Percentiles rank a stretch among this genome's conserved stretches.
phyloP scores from a whole-genome alignment of 352 stramenopile species.

The Pythium rishiriense region DNA sequence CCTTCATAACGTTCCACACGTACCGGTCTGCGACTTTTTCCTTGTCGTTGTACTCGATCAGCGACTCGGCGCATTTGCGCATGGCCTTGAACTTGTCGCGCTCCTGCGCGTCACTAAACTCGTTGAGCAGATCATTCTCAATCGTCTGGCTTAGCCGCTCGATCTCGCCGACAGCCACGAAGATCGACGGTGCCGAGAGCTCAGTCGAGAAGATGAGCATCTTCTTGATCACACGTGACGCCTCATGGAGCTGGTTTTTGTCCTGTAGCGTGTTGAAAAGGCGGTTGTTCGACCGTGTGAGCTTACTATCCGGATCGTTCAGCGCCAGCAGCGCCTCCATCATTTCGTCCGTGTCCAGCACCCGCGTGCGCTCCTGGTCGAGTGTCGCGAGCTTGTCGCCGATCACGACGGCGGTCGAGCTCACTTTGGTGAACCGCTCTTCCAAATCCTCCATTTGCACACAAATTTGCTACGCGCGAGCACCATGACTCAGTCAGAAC shows the following conservation, averaged over 20 bases:
- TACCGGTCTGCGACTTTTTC: constrained; percentile 82
- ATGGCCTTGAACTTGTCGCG: constrained; percentile 48
- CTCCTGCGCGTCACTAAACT: constrained; percentile 77
- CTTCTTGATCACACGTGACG: constrained; percentile 68
- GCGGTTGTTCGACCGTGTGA: constrained; percentile 56
- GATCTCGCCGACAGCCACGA: constrained; percentile 64
- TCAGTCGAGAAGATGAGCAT: constrained; percentile 72
- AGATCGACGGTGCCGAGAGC: constrained; percentile 57
- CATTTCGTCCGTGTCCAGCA: constrained; percentile 76
- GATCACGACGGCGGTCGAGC: constrained; percentile 74
- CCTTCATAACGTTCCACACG: constrained; percentile 85
- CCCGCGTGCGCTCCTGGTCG: constrained; percentile 61
- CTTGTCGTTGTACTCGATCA: constrained; percentile 83
- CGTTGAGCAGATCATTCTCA: constrained; percentile 69
- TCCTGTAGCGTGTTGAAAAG: constrained; percentile 71
- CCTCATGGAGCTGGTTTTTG: constrained; percentile 69
- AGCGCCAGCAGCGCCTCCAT: constrained; percentile 74
- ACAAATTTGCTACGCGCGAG: constrained; percentile 57
- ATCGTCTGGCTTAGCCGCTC: constrained; percentile 73
- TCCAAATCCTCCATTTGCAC: constrained; percentile 81
- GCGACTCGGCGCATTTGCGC: constrained; percentile 58
- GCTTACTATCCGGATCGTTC: constrained; percentile 60
- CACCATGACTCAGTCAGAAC: background rate
- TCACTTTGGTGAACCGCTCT: constrained; percentile 86
- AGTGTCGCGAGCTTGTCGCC: constrained; percentile 65